A percentile compares a stretch with the other conserved stretches of the same genome.
phyloP scores from a whole-genome alignment of 306 rosid species.

The Prosopis cineraria region DNA sequence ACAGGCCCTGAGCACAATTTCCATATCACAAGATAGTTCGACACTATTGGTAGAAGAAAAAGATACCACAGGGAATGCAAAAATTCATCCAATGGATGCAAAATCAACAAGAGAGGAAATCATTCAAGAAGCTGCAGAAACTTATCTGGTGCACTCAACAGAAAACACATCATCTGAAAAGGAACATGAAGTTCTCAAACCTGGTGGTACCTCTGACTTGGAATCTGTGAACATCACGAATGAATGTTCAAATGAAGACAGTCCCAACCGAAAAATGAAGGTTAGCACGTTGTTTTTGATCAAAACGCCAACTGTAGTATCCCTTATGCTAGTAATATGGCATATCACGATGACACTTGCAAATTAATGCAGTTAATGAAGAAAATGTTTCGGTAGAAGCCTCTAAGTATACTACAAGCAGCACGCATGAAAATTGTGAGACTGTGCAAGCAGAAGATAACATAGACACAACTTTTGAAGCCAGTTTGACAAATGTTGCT shows the following conservation, averaged over 20 bases:
- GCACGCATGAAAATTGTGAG: background rate
- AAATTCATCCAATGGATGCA: background rate
- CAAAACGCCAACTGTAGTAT: conserved; percentile 1
- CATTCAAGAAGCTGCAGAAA: conserved; percentile 5
- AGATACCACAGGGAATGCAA: background rate
- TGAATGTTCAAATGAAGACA: conserved; percentile 19
- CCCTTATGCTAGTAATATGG: background rate
- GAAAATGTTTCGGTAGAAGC: background rate
- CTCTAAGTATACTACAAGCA: background rate
- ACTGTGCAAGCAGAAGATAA: background rate
- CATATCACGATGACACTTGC: background rate
- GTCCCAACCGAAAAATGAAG: background rate
- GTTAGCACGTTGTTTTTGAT: conserved; percentile 1
- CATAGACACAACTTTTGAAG: background rate
- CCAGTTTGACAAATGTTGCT: conserved; percentile 2
- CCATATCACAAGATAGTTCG: background rate
- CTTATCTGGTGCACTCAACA: background rate
- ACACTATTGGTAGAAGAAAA: background rate
- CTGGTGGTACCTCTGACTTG: conserved; percentile 16
- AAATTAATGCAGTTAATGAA: conserved; percentile 11
- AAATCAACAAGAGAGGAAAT: background rate
- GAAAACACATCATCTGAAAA: background rate
- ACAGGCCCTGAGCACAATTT: conserved; percentile 4
- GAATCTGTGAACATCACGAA: conserved; percentile 5
- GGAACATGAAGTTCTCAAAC: conserved; percentile 14